Evolutionary conservation across 169 alveolate species (phyloP).

Genomic region (Ichthyophthirius multifiliis): DNA sequence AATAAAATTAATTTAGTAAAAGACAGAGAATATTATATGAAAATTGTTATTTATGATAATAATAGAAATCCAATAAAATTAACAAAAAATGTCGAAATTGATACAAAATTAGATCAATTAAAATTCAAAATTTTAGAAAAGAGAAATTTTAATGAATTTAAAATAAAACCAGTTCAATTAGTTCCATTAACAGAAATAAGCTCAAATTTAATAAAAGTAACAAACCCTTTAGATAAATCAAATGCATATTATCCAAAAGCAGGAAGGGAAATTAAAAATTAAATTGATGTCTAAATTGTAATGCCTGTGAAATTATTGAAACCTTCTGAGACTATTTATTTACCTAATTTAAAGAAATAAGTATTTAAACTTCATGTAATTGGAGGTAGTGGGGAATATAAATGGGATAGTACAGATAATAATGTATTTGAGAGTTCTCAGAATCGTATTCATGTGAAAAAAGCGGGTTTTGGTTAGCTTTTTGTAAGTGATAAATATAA

Average conservation of each 20-base stretch:
- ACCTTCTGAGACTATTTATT: neutral
- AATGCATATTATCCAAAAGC: too few species aligned
- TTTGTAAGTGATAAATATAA: neutral
- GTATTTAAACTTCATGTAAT: neutral
- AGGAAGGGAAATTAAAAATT: neutral
- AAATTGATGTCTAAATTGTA: neutral
- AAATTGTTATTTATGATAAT: neutral
- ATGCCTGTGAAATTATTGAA: neutral
- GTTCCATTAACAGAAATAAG: too few species aligned
- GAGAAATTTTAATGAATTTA: too few species aligned
- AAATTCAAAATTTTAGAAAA: too few species aligned
- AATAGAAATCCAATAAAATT: neutral
- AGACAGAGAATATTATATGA: slow-evolving; percentile 1
- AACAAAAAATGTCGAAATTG: neutral
- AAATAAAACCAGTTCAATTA: too few species aligned
- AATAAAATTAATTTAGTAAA: neutral
- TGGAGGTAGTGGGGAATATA: slow-evolving; percentile 3
- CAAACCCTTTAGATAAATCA: too few species aligned
- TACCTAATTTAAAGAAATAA: neutral
- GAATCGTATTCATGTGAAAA: neutral
- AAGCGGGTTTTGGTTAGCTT: neutral
- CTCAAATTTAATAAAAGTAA: too few species aligned
- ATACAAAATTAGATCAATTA: neutral
- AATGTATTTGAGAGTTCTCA: neutral
- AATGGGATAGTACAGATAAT: neutral